phyloP scores from a whole-genome alignment of 2,329 filamentous ascomycete species.

The Paecilomyces niveus region DNA sequence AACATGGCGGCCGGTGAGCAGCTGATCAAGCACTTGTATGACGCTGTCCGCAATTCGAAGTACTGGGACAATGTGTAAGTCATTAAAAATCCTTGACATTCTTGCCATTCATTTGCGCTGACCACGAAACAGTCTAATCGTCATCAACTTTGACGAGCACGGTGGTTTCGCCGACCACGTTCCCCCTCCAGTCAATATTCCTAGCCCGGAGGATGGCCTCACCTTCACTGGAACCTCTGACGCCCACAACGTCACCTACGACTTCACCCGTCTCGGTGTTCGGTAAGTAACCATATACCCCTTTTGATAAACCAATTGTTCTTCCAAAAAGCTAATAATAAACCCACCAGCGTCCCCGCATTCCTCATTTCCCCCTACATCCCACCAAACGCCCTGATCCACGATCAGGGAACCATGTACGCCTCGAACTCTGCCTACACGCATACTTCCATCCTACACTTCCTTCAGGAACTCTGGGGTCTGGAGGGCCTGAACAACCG shows the following conservation, averaged over 20 bases:
- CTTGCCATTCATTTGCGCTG: background rate
- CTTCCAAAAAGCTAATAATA: background rate
- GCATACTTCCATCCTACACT: constrained; percentile 33
- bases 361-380: constrained; percentile 31
- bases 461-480: constrained; percentile 34
- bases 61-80: constrained; percentile 32
- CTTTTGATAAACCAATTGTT: background rate
- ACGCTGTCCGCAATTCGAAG: constrained; percentile 31
- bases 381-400: constrained; percentile 27
- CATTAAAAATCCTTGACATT: background rate
- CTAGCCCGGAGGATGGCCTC: constrained; percentile 25
- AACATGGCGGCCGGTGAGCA: constrained; percentile 31
- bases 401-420: constrained; percentile 32
- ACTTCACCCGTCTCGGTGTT: constrained; percentile 34
- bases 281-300: constrained; percentile 11
- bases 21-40: constrained; percentile 37
- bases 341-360: constrained; percentile 21
- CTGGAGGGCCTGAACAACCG: constrained; percentile 35
- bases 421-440: constrained; percentile 31
- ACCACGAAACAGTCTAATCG: constrained; percentile 19
- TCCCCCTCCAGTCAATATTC: constrained; percentile 29
- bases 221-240: constrained; percentile 23
- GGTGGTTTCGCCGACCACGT: constrained; percentile 37
- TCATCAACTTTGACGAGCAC: constrained; percentile 37
- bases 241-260: constrained; percentile 26